These are phyloP conservation scores for Scedosporium apiospermum DNA, from an alignment of 2,329 filamentous ascomycete genomes.

Conservation along the genomic window DNA sequence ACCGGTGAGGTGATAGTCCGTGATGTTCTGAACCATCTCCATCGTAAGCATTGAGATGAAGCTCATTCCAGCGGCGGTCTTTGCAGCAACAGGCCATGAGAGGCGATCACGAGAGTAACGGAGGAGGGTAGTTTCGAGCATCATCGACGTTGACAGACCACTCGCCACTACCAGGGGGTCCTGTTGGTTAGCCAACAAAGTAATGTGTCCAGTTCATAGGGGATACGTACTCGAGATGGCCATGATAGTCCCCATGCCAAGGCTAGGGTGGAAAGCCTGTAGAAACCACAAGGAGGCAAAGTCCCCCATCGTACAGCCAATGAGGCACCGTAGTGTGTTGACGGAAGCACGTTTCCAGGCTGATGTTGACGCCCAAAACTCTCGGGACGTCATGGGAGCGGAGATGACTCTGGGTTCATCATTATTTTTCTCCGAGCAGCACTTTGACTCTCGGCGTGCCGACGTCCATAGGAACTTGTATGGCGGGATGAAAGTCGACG, in stretches of 20 bases:
- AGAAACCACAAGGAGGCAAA: conserved; percentile 47
- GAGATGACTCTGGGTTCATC: not conserved
- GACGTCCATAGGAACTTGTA: not conserved
- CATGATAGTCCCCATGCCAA: conserved; percentile 41
- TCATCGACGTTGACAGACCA: conserved; percentile 40
- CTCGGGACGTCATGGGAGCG: conserved; percentile 1
- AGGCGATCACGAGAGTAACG: conserved; percentile 36
- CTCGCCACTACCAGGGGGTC: conserved; percentile 35
- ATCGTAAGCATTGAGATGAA: conserved; percentile 50
- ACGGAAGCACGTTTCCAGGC: conserved; percentile 40
- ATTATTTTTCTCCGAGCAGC: not conserved
- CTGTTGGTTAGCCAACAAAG: no score
- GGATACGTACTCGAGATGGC: conserved; percentile 36
- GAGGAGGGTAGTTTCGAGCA: conserved; percentile 42
- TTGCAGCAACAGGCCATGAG: conserved; percentile 33
- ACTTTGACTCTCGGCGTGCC: not conserved
- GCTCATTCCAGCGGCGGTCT: conserved; percentile 48
- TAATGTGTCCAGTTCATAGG: no score
- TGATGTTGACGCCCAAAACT: conserved; percentile 22
- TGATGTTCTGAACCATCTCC: conserved; percentile 43
- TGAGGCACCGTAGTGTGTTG: conserved; percentile 45
- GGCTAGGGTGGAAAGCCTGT: conserved; percentile 34
- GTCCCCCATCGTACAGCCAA: conserved; percentile 46
- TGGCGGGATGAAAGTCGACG: not conserved
- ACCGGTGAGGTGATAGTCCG: conserved; percentile 46